phyloP scores from a whole-genome alignment of 768 basidiomycete species.

The Suillus decipiens region DNA sequence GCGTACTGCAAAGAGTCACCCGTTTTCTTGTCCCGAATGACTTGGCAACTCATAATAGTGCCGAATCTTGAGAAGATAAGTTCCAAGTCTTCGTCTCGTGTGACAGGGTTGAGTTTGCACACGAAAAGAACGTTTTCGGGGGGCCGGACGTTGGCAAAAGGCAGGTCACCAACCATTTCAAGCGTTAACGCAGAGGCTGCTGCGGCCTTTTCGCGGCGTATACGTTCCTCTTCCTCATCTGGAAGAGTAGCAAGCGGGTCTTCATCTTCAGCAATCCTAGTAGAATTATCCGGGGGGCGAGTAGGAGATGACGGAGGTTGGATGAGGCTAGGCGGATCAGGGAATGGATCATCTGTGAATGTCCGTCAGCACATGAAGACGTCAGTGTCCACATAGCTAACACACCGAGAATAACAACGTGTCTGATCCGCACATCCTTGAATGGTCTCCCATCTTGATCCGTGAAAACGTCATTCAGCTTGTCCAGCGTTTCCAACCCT shows the following conservation, averaged over 20 bases:
- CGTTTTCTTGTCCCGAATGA: slow-evolving; percentile 93
- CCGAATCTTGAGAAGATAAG: slow-evolving; percentile 97
- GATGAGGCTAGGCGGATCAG: slow-evolving; percentile 78
- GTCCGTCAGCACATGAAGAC: slow-evolving; percentile 1
- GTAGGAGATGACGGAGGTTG: slow-evolving; percentile 77
- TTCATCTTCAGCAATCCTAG: slow-evolving; percentile 94
- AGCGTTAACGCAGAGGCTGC: slow-evolving; percentile 92
- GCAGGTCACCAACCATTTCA: slow-evolving; percentile 99
- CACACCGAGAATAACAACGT: slow-evolving; percentile 92
- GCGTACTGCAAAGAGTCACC: slow-evolving; percentile 98
- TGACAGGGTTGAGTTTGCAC: slow-evolving; percentile 97
- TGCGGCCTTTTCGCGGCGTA: slow-evolving; percentile 85
- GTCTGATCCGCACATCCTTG: slow-evolving; percentile 92
- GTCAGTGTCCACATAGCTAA: slow-evolving; percentile 14
- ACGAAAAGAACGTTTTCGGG: slow-evolving; percentile 99
- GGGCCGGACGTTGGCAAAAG: slow-evolving; percentile 96
- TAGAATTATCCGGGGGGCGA: slow-evolving; percentile 80
- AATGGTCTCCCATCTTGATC: slow-evolving; percentile 89
- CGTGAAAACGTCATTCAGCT: slow-evolving; percentile 87
- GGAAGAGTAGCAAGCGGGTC: slow-evolving; percentile 80
- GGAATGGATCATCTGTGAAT: slow-evolving; percentile 86
- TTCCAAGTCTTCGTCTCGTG: slow-evolving; percentile 93
- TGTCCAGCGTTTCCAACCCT: slow-evolving; percentile 88
- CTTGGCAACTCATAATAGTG: slow-evolving; percentile 94
- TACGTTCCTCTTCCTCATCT: slow-evolving; percentile 82